phyloP scores from a whole-genome alignment of 2,329 filamentous ascomycete genomes.

The Lasiodiplodia gonubiensis region DNA sequence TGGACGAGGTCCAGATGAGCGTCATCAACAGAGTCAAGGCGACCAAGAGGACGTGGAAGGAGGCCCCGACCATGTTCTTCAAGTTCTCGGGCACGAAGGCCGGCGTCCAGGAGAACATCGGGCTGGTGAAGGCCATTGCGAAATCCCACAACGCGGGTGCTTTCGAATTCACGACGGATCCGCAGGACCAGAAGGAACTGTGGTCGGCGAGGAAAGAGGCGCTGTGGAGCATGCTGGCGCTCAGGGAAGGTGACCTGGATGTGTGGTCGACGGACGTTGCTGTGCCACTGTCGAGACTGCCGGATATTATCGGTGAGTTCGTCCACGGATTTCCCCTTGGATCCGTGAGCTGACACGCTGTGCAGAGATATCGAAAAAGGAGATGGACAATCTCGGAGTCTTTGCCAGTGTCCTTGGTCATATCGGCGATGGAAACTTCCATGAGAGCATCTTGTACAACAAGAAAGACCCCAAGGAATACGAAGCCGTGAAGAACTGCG shows the following conservation, averaged over 20 bases:
- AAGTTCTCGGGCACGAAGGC: constrained; percentile 81
- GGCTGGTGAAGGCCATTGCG: constrained; percentile 70
- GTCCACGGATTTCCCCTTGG: neutral
- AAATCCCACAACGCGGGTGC: constrained; percentile 62
- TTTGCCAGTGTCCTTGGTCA: constrained; percentile 90
- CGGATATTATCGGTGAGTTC: constrained; percentile 64
- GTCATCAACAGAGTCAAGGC: constrained; percentile 78
- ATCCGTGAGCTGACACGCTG: constrained; percentile 30
- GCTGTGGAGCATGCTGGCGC: constrained; percentile 65
- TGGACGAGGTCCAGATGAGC: constrained; percentile 87
- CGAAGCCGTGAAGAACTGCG: constrained; percentile 77
- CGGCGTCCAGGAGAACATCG: constrained; percentile 74
- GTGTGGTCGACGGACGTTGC: constrained; percentile 68
- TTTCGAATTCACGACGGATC: constrained; percentile 62
- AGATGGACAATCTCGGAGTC: constrained; percentile 82
- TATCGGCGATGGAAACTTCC: constrained; percentile 93
- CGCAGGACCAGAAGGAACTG: constrained; percentile 60
- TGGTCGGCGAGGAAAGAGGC: constrained; percentile 67
- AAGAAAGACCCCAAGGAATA: constrained; percentile 70
- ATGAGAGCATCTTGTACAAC: constrained; percentile 90
- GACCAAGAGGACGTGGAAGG: constrained; percentile 74
- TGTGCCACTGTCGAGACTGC: constrained; percentile 64
- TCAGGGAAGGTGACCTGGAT: constrained; percentile 61
- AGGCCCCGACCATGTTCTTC: constrained; percentile 80
- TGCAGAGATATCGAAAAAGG: constrained; percentile 81